Evolutionary conservation across 495 filamentous ascomycete genomes (phyloP).

Genomic region (Parmelia sp.): DNA sequence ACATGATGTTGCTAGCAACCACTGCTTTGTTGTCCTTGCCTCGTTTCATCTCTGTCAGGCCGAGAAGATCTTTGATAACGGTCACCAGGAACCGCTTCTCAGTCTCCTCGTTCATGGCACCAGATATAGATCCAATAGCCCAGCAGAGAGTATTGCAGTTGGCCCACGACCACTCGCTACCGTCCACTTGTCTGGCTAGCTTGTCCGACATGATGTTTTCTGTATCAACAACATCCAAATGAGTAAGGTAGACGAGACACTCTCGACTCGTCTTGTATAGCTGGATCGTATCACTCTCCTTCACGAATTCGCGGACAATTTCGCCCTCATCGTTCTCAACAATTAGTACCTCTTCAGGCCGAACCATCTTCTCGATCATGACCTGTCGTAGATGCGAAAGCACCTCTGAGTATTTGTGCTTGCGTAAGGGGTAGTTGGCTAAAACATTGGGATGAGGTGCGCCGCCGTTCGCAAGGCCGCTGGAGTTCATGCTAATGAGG

Average conservation of each 20-base stretch:
- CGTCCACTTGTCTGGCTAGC: constrained; percentile 87
- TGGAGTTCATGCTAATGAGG: constrained; percentile 68
- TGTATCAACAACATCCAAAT: constrained; percentile 94
- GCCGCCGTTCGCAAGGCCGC: constrained; percentile 65
- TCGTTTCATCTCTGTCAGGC: constrained; percentile 96
- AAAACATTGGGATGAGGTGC: constrained; percentile 78
- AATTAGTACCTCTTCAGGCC: constrained; percentile 96
- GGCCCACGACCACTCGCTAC: constrained; percentile 95
- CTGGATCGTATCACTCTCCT: constrained; percentile 98
- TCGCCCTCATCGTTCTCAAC: constrained; percentile 99
- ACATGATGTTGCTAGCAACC: constrained; percentile 99
- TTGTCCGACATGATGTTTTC: constrained; percentile 99
- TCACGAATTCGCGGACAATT: constrained; percentile 97
- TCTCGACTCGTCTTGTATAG: constrained; percentile 98
- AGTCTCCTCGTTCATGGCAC: constrained; percentile 98
- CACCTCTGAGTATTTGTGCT: constrained; percentile 94
- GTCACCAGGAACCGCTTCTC: constrained; percentile 98
- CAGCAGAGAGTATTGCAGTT: constrained; percentile 99
- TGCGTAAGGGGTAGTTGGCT: constrained; percentile 81
- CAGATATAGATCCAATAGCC: constrained; percentile 97
- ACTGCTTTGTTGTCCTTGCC: constrained; percentile 99
- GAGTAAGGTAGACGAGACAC: constrained; percentile 94
- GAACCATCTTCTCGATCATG: constrained; percentile 99
- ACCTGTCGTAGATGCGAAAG: constrained; percentile 89
- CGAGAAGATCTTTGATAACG: constrained; percentile 97